Evolutionary conservation across 2,329 filamentous ascomycete species (phyloP).

Genomic region (Claviceps lovelessii): DNA sequence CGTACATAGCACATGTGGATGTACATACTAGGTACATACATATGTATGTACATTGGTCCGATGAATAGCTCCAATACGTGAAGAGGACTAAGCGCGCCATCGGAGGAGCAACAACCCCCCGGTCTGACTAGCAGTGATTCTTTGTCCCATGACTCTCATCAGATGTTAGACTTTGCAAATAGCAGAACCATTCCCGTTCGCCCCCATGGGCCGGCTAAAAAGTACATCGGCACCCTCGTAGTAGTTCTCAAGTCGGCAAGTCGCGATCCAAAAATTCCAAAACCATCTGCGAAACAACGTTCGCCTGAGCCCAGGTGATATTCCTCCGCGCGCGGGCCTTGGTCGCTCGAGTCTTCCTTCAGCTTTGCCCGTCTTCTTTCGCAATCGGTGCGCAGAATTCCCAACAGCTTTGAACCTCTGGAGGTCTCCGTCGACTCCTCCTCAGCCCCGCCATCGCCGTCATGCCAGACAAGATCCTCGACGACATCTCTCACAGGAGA

Average conservation of each 20-base stretch:
- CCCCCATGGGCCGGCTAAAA: not conserved
- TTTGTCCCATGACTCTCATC: not conserved
- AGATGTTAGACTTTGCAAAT: not conserved
- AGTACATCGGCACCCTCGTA: not conserved
- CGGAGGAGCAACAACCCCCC: not conserved
- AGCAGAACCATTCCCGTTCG: not conserved
- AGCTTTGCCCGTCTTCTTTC: not conserved
- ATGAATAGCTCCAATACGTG: too few relatives aligned
- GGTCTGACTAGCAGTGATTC: too few relatives aligned
- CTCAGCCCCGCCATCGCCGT: not conserved
- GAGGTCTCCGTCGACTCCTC: not conserved
- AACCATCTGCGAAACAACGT: not conserved
- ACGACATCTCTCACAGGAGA: slow-evolving; percentile 92
- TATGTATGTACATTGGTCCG: too few relatives aligned
- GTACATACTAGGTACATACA: too few relatives aligned
- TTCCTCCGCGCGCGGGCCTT: not conserved
- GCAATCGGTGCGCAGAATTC: not conserved
- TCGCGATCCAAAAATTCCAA: not conserved
- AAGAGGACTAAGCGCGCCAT: not conserved
- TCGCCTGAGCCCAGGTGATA: not conserved
- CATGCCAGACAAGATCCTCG: slow-evolving; percentile 65
- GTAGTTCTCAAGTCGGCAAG: not conserved
- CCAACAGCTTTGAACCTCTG: not conserved
- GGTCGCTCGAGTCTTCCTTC: not conserved
- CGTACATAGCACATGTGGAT: too few relatives aligned